Evolutionary conservation across 1,284 basidiomycete genomes (phyloP).

Genomic region (Pyrrhoderma lamaoense): DNA sequence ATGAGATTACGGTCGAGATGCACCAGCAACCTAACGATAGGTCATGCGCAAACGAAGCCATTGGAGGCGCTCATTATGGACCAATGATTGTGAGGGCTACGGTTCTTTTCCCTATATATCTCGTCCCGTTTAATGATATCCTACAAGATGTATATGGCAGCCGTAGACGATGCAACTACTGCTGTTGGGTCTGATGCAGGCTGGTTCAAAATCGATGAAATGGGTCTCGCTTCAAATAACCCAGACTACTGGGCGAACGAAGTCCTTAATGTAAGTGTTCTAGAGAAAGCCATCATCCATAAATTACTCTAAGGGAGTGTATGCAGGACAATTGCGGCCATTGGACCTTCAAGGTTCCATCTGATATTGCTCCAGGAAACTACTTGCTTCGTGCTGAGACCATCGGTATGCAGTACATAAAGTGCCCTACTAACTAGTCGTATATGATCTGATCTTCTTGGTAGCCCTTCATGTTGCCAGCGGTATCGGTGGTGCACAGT

Average conservation of each 20-base stretch:
- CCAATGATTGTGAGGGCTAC: slow-evolving; percentile 26
- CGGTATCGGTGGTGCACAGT: slow-evolving; percentile 38
- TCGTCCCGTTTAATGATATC: background rate
- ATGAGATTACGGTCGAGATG: slow-evolving; percentile 45
- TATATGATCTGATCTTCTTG: background rate
- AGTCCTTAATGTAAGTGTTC: slow-evolving; percentile 28
- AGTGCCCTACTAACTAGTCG: too few species aligned
- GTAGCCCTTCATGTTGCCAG: slow-evolving; percentile 41
- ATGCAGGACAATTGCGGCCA: slow-evolving; percentile 40
- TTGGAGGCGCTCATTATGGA: slow-evolving; percentile 42
- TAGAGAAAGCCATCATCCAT: background rate
- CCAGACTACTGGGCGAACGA: slow-evolving; percentile 42
- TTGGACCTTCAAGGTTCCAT: slow-evolving; percentile 41
- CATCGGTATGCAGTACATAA: slow-evolving; percentile 37
- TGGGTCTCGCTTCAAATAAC: slow-evolving; percentile 39
- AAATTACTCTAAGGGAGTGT: background rate
- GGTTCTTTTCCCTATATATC: background rate
- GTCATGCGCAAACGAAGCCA: slow-evolving; percentile 40
- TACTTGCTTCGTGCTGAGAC: slow-evolving; percentile 47
- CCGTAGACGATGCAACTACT: slow-evolving; percentile 39
- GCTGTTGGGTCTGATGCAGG: slow-evolving; percentile 35
- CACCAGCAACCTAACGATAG: slow-evolving; percentile 44
- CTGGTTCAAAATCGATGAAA: slow-evolving; percentile 49
- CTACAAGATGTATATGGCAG: slow-evolving; percentile 37
- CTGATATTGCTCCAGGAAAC: slow-evolving; percentile 39